Evolutionary conservation across 2,329 filamentous ascomycete species (phyloP), one percentile per base, ranked within the genome.

Genomic region (Monosporascus sp.): DNA sequence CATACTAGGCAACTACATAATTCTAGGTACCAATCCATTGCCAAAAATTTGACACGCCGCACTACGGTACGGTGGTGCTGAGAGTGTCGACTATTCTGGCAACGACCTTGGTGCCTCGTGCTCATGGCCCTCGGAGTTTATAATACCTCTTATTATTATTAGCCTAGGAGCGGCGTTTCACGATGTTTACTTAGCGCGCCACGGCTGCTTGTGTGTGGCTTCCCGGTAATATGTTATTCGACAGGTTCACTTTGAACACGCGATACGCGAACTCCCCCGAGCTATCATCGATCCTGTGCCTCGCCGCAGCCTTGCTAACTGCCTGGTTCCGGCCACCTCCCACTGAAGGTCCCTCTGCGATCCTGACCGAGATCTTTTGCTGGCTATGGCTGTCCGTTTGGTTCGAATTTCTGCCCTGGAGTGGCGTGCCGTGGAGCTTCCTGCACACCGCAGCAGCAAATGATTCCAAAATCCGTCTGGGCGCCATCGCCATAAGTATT

Each of bases 161-260:
- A 26, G 26, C 26, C 6, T 26, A 7, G 26, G 7, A 26, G 7
- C 26, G 9, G 28, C 11, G 31, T 35, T 35, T 35, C 4, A 11
- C 9, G 31, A 0, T 35, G 4, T 14, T 14, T 14, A 35, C 31
- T 35, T 35, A 35, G 31, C 31, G 31, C 11, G 11, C 31, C 31
- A 35, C 31, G 31, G 31, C 11, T 31, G 28, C 31, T 35, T 35
- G 4, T 2, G 9, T 9, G 5, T 35, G 9, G 31, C 31, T 35
- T 35, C 31, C 11, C 14, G 11, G 31, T 35, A 14, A 3, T 1
- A 48, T 45, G 3, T 31, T 46, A 18, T 46, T 22, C 17, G 2
- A 46, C 4, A 26, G 14, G 15, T n/a, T 46, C 14, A 26, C 47
- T 43, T 61, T 61, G 15, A 50, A 43, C 2, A 17, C 15, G 22